Evolutionary conservation across 2,329 filamentous ascomycete genomes (phyloP).

Genomic region (Rhinocladiella mackenziei): DNA sequence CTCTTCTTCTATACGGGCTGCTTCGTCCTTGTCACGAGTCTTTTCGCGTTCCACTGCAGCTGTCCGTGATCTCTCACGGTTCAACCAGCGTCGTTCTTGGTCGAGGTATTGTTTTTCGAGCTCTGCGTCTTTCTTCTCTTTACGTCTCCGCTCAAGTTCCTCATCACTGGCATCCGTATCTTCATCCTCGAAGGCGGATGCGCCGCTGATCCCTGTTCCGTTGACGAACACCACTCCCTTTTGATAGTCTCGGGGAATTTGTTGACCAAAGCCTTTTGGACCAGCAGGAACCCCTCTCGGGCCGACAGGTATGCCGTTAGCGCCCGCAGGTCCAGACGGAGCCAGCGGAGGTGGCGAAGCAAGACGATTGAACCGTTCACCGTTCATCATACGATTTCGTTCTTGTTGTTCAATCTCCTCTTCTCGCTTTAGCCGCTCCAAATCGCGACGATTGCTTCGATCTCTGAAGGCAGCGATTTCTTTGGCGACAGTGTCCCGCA

Average conservation of each 20-base stretch:
- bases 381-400: slow-evolving; percentile 60
- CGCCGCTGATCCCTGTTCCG: slow-evolving; percentile 63
- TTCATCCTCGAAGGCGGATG: slow-evolving; percentile 66
- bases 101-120: slow-evolving; percentile 77
- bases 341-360: slow-evolving; percentile 65
- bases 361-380: slow-evolving; percentile 62
- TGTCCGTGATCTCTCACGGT: slow-evolving; percentile 77
- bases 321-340: slow-evolving; percentile 58
- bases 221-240: slow-evolving; percentile 80
- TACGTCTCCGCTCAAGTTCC: slow-evolving; percentile 70
- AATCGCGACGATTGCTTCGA: slow-evolving; percentile 78
- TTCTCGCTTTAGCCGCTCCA: slow-evolving; percentile 81
- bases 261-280: slow-evolving; percentile 58
- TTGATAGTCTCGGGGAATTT: slow-evolving; percentile 68
- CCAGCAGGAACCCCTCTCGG: slow-evolving; percentile 71
- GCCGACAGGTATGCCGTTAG: slow-evolving; percentile 73
- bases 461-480: slow-evolving; percentile 95
- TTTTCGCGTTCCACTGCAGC: slow-evolving; percentile 82
- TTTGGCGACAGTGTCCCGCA: slow-evolving; percentile 88
- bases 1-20: slow-evolving; percentile 59
- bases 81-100: slow-evolving; percentile 84
- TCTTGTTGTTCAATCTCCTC: slow-evolving; percentile 90
- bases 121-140: slow-evolving; percentile 68
- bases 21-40: slow-evolving; percentile 72
- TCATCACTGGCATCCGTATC: slow-evolving; percentile 84